Percentiles rank a stretch among this genome's conserved stretches.
phyloP scores from a whole-genome alignment of 176 grass and related monocot genomes.

The Tillandsia leiboldiana region DNA sequence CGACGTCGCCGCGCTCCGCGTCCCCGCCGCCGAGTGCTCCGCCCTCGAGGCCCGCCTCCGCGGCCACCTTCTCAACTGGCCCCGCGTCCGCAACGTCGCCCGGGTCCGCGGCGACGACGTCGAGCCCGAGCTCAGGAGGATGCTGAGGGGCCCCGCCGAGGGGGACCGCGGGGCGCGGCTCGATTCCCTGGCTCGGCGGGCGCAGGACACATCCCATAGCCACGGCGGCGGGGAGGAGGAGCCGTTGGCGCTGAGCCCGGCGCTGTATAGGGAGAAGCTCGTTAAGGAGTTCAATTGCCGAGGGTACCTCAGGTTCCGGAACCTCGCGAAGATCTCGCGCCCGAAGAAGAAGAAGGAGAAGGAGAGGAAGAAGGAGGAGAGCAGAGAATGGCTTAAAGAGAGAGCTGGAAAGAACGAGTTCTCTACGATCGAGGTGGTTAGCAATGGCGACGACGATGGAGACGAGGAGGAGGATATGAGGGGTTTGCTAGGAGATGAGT shows the following conservation, averaged over 20 bases:
- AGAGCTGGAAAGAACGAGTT: constrained; percentile 18
- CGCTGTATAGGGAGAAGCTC: constrained; percentile 54
- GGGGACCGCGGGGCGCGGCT: constrained; percentile 17
- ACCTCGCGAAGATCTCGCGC: constrained; percentile 68
- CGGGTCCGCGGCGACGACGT: constrained; percentile 54
- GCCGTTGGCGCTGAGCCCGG: constrained; percentile 23
- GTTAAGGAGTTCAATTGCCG: constrained; percentile 70
- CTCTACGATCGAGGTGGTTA: constrained; percentile 37
- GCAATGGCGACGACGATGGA: constrained; percentile 18
- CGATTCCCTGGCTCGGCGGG: neutral
- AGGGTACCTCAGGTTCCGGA: constrained; percentile 62
- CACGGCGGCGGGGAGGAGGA: constrained; percentile 4
- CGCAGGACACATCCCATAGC: neutral
- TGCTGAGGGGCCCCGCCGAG: constrained; percentile 11
- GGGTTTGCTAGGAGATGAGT: constrained; percentile 47
- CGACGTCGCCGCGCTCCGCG: constrained; percentile 65
- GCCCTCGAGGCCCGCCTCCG: constrained; percentile 74
- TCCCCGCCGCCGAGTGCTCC: constrained; percentile 60
- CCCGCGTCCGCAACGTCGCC: constrained; percentile 58
- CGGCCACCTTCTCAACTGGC: constrained; percentile 95
- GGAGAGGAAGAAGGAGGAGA: constrained; percentile 2
- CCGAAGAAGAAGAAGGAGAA: constrained; percentile 48
- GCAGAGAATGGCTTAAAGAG: neutral
- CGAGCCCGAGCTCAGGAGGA: constrained; percentile 22
- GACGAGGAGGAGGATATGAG: constrained; percentile 46